phyloP scores from a whole-genome alignment of 345 rosid genomes.

The Salix exigua region DNA sequence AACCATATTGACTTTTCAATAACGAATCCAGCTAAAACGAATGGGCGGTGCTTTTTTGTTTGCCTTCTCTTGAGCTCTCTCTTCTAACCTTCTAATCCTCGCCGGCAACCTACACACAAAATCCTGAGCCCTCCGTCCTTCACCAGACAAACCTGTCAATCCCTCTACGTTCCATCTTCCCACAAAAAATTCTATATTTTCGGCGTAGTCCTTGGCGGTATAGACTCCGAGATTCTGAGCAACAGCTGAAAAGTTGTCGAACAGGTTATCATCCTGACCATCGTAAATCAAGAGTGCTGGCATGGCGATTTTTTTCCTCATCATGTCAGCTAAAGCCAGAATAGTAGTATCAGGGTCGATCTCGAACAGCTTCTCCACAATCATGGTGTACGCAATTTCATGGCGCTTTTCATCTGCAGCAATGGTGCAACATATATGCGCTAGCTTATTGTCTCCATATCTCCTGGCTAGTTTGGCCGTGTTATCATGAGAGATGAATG shows the following conservation, averaged over 20 bases:
- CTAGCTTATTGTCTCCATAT: slow-evolving; percentile 33
- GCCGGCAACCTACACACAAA: slow-evolving; percentile 29
- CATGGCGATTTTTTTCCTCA: slow-evolving; percentile 36
- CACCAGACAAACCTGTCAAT: slow-evolving; percentile 25
- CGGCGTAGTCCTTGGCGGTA: slow-evolving; percentile 28
- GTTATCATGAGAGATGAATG: slow-evolving; percentile 41
- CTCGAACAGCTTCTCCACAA: slow-evolving; percentile 34
- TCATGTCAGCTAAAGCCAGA: slow-evolving; percentile 35
- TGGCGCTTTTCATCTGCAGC: slow-evolving; percentile 40
- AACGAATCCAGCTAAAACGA: slow-evolving; percentile 27
- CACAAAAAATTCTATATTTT: slow-evolving; percentile 30
- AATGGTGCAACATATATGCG: slow-evolving; percentile 33
- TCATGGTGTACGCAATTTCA: slow-evolving; percentile 32
- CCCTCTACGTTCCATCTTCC: slow-evolving; percentile 28
- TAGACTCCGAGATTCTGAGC: slow-evolving; percentile 31
- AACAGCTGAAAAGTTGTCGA: slow-evolving; percentile 27
- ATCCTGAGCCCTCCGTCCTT: slow-evolving; percentile 28
- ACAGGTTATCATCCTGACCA: slow-evolving; percentile 31
- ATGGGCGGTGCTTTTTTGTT: slow-evolving; percentile 8
- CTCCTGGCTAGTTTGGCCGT: slow-evolving; percentile 34
- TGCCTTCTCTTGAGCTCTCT: slow-evolving; percentile 27
- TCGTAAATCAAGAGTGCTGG: slow-evolving; percentile 34
- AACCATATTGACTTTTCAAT: slow-evolving; percentile 4
- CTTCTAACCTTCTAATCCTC: slow-evolving; percentile 26
- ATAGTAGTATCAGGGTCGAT: slow-evolving; percentile 34